Evolutionary conservation across 345 rosid species (phyloP).

Genomic region (Salix koriyanagi): DNA sequence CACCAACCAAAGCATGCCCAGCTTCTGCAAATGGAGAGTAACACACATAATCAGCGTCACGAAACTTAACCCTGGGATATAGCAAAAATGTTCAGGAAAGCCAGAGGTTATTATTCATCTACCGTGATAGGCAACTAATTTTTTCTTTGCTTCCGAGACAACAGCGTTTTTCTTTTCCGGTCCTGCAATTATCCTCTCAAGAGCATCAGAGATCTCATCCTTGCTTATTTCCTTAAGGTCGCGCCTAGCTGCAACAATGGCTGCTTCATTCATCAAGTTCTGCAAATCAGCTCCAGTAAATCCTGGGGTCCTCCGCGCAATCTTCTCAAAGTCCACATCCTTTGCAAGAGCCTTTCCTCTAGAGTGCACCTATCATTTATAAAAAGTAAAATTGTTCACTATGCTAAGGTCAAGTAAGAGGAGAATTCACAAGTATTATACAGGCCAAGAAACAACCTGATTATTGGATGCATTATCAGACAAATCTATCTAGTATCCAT

Average conservation of each 20-base stretch:
- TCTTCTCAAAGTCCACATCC: conserved; percentile 93
- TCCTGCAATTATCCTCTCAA: conserved; percentile 97
- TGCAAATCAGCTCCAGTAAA: conserved; percentile 96
- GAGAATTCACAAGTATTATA: not conserved
- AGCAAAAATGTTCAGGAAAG: not conserved
- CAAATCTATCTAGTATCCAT: not conserved
- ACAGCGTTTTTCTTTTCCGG: conserved; percentile 99
- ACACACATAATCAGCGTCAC: not conserved
- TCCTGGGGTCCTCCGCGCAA: conserved; percentile 92
- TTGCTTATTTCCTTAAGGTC: conserved; percentile 97
- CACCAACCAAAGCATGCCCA: conserved; percentile 96
- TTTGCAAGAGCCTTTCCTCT: conserved; percentile 95
- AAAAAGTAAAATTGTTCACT: not conserved
- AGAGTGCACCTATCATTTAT: conserved; percentile 69
- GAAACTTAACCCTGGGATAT: not conserved
- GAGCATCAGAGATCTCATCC: conserved; percentile 94
- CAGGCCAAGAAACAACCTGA: not conserved
- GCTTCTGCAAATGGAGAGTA: conserved; percentile 57
- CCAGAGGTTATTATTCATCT: not conserved
- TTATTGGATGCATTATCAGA: not conserved
- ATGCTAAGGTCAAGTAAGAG: not conserved
- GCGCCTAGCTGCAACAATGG: conserved; percentile 95
- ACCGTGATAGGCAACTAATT: conserved; percentile 93
- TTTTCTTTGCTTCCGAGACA: conserved; percentile 88
- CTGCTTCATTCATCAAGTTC: conserved; percentile 97